Evolutionary conservation across 2,329 filamentous ascomycete genomes (phyloP).

Genomic region (Diaporthe citri): DNA sequence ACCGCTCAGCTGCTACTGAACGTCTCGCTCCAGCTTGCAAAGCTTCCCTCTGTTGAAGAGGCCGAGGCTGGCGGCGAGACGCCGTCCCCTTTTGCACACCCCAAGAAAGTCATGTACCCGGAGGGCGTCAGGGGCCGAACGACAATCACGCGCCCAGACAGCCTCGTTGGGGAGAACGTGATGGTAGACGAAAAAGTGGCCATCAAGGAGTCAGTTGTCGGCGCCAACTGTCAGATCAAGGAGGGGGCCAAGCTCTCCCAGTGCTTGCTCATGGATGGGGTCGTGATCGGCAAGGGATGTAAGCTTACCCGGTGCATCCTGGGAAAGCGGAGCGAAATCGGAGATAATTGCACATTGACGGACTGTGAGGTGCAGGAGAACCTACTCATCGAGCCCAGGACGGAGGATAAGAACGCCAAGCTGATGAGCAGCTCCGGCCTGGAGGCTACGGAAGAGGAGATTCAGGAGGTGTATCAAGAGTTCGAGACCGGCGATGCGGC

Average conservation of each 20-base stretch:
- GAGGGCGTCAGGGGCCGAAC: constrained; percentile 84
- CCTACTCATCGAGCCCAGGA: constrained; percentile 82
- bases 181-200: constrained; percentile 88
- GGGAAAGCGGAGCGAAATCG: constrained; percentile 83
- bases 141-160: constrained; percentile 86
- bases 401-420: constrained; percentile 76
- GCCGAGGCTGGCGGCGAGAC: constrained; percentile 59
- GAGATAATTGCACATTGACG: constrained; percentile 83
- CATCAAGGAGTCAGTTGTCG: constrained; percentile 93
- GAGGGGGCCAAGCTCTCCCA: constrained; percentile 88
- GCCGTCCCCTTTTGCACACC: constrained; percentile 81
- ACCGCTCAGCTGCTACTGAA: constrained; percentile 84
- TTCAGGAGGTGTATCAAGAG: constrained; percentile 64
- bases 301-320: constrained; percentile 90
- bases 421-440: constrained; percentile 77
- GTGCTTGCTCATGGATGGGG: constrained; percentile 93
- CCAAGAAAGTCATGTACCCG: constrained; percentile 84
- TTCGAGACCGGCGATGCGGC: constrained; percentile 30
- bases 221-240: constrained; percentile 87
- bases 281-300: constrained; percentile 84
- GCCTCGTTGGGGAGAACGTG: constrained; percentile 88
- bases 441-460: constrained; percentile 73
- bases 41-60: constrained; percentile 79
- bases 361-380: constrained; percentile 96
- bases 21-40: constrained; percentile 87